Percentiles rank a stretch among this genome's conserved stretches.
Evolutionary conservation across 345 rosid species (phyloP).

Genomic region (Populus euphratica): DNA sequence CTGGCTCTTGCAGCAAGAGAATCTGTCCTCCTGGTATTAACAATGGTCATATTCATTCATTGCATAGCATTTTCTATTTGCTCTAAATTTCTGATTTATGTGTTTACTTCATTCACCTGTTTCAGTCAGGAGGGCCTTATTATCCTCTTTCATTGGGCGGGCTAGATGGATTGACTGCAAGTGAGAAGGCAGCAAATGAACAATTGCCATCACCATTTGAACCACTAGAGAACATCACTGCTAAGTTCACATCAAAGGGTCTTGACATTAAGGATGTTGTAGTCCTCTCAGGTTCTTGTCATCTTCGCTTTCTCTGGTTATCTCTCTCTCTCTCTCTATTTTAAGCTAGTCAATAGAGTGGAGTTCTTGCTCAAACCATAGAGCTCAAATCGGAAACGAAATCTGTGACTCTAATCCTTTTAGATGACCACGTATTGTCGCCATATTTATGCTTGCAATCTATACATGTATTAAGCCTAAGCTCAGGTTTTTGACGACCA

Average conservation of each 20-base stretch:
- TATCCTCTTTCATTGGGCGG: conserved; percentile 67
- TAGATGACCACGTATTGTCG: background rate
- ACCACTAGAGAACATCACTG: conserved; percentile 55
- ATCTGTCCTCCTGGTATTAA: conserved; percentile 51
- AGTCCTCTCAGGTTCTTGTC: conserved; percentile 69
- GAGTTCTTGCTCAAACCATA: background rate
- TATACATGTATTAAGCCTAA: too few species aligned
- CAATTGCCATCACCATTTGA: conserved; percentile 77
- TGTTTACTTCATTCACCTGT: background rate
- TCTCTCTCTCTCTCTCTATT: background rate
- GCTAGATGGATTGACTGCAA: conserved; percentile 63
- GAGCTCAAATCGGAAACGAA: background rate
- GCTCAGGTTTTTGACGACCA: background rate
- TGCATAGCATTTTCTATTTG: background rate
- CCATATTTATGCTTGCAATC: background rate
- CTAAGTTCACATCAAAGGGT: conserved; percentile 70
- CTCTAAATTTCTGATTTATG: background rate
- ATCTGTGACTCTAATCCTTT: too few species aligned
- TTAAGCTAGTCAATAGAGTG: background rate
- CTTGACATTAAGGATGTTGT: conserved; percentile 83
- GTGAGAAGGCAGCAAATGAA: conserved; percentile 57
- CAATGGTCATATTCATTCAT: background rate
- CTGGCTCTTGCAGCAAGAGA: conserved; percentile 82
- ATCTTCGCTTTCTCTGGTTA: background rate
- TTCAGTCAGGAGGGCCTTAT: conserved; percentile 69